Percentiles rank a stretch among this genome's conserved stretches.
Conservation (phyloP, 2,329 filamentous ascomycete genomes). For the Fusarium aywerte region DNA sequence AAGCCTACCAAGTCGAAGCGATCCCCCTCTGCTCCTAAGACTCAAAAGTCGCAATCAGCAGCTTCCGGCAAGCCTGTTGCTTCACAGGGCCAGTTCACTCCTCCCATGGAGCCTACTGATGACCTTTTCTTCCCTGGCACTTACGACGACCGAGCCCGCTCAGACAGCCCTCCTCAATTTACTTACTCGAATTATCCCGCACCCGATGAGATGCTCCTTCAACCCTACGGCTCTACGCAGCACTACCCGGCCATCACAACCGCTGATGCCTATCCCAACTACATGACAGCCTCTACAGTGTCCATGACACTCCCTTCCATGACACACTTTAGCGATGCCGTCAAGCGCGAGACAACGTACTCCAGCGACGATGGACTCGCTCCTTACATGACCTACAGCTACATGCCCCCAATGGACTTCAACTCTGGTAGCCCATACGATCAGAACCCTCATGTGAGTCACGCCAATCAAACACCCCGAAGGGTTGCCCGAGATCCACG, state of each 20-base stretch:
- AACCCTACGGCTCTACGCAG: slow-evolving; percentile 66
- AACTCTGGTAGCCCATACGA: slow-evolving; percentile 71
- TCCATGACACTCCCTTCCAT: slow-evolving; percentile 72
- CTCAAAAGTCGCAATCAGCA: slow-evolving; percentile 46
- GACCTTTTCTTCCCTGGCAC: slow-evolving; percentile 71
- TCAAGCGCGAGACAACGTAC: slow-evolving; percentile 71
- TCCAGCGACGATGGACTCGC: slow-evolving; percentile 69
- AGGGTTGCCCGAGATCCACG: slow-evolving; percentile 53
- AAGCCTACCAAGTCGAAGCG: slow-evolving; percentile 49
- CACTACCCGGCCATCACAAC: slow-evolving; percentile 64
- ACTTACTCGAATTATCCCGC: slow-evolving; percentile 73
- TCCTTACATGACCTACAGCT: slow-evolving; percentile 75
- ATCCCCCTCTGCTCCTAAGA: slow-evolving; percentile 44
- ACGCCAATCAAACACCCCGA: slow-evolving; percentile 54
- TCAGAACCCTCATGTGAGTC: slow-evolving; percentile 80
- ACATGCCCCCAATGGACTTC: slow-evolving; percentile 72
- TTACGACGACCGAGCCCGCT: slow-evolving; percentile 75
- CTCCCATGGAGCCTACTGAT: slow-evolving; percentile 70
- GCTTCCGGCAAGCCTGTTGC: slow-evolving; percentile 53
- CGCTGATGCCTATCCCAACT: slow-evolving; percentile 65
- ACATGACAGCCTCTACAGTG: slow-evolving; percentile 63
- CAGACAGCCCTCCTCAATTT: slow-evolving; percentile 77
- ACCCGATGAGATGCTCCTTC: slow-evolving; percentile 71
- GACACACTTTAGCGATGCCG: slow-evolving; percentile 70
- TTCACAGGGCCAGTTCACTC: slow-evolving; percentile 68